Conservation (phyloP, 371 early-diverging fungal species). For the Apophysomyces elegans region DNA sequence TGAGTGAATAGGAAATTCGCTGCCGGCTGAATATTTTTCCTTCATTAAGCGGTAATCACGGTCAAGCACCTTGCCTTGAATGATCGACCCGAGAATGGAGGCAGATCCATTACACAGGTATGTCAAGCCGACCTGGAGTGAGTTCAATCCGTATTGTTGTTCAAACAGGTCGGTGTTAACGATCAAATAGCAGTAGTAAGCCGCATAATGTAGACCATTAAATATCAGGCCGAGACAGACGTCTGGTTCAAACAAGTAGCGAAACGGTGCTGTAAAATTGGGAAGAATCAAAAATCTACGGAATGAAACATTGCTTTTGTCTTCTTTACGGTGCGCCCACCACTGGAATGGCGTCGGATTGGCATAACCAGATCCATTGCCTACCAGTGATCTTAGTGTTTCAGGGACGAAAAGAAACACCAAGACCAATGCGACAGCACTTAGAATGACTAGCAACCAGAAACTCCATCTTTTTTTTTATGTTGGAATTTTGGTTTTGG, state of each 20-base stretch:
- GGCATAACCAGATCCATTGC: conserved; percentile 32
- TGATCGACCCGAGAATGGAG: conserved; percentile 16
- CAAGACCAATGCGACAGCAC: conserved; percentile 42
- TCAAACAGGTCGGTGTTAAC: conserved; percentile 15
- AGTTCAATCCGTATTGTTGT: conserved; percentile 17
- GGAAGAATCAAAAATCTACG: conserved; percentile 17
- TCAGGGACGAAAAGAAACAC: conserved; percentile 62
- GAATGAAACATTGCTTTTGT: neutral
- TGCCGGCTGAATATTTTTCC: conserved; percentile 9
- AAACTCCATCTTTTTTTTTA: conserved; percentile 44
- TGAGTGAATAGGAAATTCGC: conserved; percentile 25
- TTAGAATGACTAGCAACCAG: conserved; percentile 56
- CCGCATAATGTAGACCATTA: conserved; percentile 18
- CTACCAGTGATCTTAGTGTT: conserved; percentile 53
- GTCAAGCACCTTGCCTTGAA: conserved; percentile 17
- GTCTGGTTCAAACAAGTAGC: conserved; percentile 21
- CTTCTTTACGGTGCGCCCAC: conserved; percentile 12
- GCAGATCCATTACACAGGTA: conserved; percentile 22
- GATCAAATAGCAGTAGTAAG: conserved; percentile 17
- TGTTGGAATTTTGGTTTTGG: too few species aligned
- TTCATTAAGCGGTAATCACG: conserved; percentile 13
- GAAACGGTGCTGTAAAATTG: conserved; percentile 21
- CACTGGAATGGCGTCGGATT: conserved; percentile 35
- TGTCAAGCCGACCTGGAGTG: conserved; percentile 24
- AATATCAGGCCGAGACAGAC: conserved; percentile 14